phyloP scores from a whole-genome alignment of 2,329 filamentous ascomycete genomes.

The Cladosporium sp. region DNA sequence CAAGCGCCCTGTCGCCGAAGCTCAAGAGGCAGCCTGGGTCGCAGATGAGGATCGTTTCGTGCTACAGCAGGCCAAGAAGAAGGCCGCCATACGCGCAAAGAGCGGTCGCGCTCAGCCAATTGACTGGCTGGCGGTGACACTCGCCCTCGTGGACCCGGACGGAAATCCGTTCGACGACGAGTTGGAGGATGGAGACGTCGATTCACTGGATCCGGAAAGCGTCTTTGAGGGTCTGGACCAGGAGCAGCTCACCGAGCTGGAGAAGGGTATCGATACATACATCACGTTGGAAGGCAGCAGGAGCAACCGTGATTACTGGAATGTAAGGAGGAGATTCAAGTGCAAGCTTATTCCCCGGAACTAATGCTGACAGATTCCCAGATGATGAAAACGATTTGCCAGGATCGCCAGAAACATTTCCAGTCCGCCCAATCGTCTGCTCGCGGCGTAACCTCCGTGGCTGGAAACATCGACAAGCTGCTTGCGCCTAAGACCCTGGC shows the following conservation, averaged over 20 bases:
- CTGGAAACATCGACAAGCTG: conserved; percentile 83
- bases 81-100: conserved; percentile 90
- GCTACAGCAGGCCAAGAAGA: conserved; percentile 95
- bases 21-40: conserved; percentile 66
- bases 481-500: conserved; percentile 81
- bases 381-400: conserved; percentile 81
- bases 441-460: conserved; percentile 77
- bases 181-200: conserved; percentile 71
- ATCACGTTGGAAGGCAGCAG: conserved; percentile 74
- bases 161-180: conserved; percentile 81
- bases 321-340: conserved; percentile 43
- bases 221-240: conserved; percentile 73
- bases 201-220: conserved; percentile 76
- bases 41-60: conserved; percentile 96
- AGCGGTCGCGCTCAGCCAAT: conserved; percentile 89
- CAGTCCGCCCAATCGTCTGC: conserved; percentile 59
- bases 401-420: conserved; percentile 68
- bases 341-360: background rate
- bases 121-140: conserved; percentile 87
- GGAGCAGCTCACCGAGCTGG: conserved; percentile 69
- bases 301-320: conserved; percentile 87
- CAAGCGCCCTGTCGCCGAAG: conserved; percentile 47
- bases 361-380: conserved; percentile 39
- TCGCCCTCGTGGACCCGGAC: conserved; percentile 83
- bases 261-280: conserved; percentile 79